A percentile compares a stretch with the other conserved stretches of the same genome.
phyloP scores from a whole-genome alignment of 2,329 filamentous ascomycete species.

The Penicillium sp. region DNA sequence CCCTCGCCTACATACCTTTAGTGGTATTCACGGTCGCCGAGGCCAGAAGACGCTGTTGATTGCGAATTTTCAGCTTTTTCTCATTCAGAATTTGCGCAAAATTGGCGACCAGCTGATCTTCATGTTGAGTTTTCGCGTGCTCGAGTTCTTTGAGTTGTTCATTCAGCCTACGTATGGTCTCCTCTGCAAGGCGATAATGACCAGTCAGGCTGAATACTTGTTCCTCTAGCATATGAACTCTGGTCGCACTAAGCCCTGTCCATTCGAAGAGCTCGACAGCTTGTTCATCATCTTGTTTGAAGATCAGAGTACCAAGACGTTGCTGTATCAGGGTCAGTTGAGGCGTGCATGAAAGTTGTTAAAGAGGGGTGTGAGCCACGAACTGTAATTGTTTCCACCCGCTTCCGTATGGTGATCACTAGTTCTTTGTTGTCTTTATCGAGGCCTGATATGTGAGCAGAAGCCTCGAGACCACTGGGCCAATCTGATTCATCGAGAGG shows the following conservation, averaged over 20 bases:
- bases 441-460: constrained; percentile 27
- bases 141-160: constrained; percentile 59
- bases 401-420: constrained; percentile 43
- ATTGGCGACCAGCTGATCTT: constrained; percentile 57
- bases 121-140: constrained; percentile 56
- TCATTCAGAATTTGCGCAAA: constrained; percentile 60
- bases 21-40: constrained; percentile 48
- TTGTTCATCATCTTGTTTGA: constrained; percentile 54
- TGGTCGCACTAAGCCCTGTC: constrained; percentile 50
- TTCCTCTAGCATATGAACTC: constrained; percentile 44
- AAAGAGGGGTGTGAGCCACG: constrained; percentile 18
- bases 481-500: constrained; percentile 17
- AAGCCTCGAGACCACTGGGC: constrained; percentile 33
- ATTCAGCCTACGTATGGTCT: constrained; percentile 52
- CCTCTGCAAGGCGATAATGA: constrained; percentile 47
- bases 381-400: constrained; percentile 51
- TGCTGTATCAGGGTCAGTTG: constrained; percentile 39
- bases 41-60: constrained; percentile 58
- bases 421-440: constrained; percentile 36
- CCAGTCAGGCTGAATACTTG: constrained; percentile 44
- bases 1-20: constrained; percentile 30
- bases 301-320: constrained; percentile 54
- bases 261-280: constrained; percentile 59
- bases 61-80: constrained; percentile 65
- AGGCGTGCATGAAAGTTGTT: background rate